Evolutionary conservation across 805 yeast genomes (phyloP).

Genomic region (Ogataea parapolymorpha): DNA sequence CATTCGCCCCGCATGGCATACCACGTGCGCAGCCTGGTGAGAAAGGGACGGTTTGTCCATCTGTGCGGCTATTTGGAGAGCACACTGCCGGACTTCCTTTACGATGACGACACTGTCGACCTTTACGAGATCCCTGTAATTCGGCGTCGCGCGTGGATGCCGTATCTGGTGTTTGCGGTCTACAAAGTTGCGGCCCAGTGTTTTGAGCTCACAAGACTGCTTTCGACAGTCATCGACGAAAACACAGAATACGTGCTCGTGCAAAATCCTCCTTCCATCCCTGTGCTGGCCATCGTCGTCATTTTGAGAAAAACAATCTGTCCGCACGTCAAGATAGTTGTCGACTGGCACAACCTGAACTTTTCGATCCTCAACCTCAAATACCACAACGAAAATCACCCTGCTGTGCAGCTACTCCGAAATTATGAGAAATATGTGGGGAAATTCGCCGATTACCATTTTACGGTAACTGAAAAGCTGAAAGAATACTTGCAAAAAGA

Average conservation of each 20-base stretch:
- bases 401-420: constrained; percentile 57
- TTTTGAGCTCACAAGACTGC: constrained; percentile 40
- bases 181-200: constrained; percentile 61
- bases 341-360: constrained; percentile 97
- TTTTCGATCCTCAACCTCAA: constrained; percentile 74
- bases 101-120: constrained; percentile 43
- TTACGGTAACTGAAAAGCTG: constrained; percentile 81
- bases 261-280: constrained; percentile 93
- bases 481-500: constrained; percentile 52
- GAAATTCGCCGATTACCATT: constrained; percentile 60
- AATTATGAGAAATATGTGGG: constrained; percentile 65
- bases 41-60: constrained; percentile 68
- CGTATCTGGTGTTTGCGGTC: constrained; percentile 55
- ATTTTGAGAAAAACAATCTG: constrained; percentile 44
- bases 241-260: constrained; percentile 62
- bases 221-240: constrained; percentile 57
- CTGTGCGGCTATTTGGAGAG: constrained; percentile 79
- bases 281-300: constrained; percentile 65
- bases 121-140: constrained; percentile 45
- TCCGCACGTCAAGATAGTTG: constrained; percentile 56
- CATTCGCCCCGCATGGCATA: constrained; percentile 94
- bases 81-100: constrained; percentile 46
- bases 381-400: constrained; percentile 50
- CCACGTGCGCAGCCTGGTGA: constrained; percentile 78
- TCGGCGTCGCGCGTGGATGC: constrained; percentile 38